Evolutionary conservation across 2,329 filamentous ascomycete genomes (phyloP).

Genomic region (Fusarium decemcellulare): DNA sequence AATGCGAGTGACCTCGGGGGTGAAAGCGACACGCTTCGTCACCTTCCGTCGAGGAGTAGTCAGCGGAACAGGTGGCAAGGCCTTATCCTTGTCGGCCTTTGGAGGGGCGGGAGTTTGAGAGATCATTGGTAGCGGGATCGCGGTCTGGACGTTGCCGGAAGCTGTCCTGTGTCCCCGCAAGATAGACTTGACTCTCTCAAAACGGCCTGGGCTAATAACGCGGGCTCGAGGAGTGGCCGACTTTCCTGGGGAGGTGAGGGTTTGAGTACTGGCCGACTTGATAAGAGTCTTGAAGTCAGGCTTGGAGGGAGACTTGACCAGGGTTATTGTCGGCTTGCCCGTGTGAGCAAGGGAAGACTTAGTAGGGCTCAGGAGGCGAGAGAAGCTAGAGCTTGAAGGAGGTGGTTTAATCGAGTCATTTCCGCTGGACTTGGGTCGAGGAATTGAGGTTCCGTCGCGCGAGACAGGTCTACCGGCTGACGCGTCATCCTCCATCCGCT

Average conservation of each 20-base stretch:
- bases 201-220: conserved; percentile 64
- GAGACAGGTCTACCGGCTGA: conserved; percentile 75
- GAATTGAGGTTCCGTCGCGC: conserved; percentile 64
- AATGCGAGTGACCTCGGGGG: conserved; percentile 73
- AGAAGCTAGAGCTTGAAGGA: conserved; percentile 64
- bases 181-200: conserved; percentile 72
- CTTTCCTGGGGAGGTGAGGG: conserved; percentile 51
- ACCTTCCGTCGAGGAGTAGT: conserved; percentile 78
- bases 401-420: conserved; percentile 48
- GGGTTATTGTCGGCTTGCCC: conserved; percentile 47
- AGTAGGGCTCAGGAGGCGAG: conserved; percentile 81
- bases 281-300: conserved; percentile 56
- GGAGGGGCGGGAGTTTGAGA: conserved; percentile 64
- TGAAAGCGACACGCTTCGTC: conserved; percentile 85
- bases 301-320: conserved; percentile 63
- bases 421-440: conserved; percentile 58
- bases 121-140: conserved; percentile 61
- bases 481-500: conserved; percentile 76
- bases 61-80: conserved; percentile 65
- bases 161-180: conserved; percentile 59
- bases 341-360: conserved; percentile 73
- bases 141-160: conserved; percentile 58
- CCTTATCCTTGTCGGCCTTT: conserved; percentile 68
- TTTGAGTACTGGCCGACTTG: conserved; percentile 68
- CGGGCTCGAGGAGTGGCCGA: conserved; percentile 52